Base-by-base conservation (phyloP, 179 eudicot genomes). In the Silene noctiflora region DNA sequence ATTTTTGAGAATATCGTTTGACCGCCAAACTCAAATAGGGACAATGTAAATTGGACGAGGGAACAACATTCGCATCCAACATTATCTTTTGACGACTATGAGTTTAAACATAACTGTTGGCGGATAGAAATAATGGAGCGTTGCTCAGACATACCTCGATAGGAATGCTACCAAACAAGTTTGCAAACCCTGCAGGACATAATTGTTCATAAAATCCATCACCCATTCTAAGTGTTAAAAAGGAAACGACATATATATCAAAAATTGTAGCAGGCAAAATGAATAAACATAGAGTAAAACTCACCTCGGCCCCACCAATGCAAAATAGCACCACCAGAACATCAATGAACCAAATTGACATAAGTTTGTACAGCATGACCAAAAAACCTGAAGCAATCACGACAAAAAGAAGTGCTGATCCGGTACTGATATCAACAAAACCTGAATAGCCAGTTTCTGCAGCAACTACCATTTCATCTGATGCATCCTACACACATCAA, bases 241-340 rank as follows among this genome's bases (percentile, higher is more conserved):
- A 29, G 7, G 17, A 22, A 68, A 21, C 51, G 44, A 17, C 51
- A 39, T 24, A 8, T 24, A 4, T 4, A n/a, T 8, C 12, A 69
- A 46, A 21, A n/a, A 68, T 39, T 19, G 20, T 69, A 21, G 58
- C 33, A 22, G 33, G 21, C 16, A 70, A 70, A 21, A 48, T 48
- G 21, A 17, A 29, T 9, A 71, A 71, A 17, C 42, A 12, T 21
- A 24, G 73, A 46, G 6, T 46, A 58, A 65, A 61, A 68, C 88
- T 67, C 79, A 95, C 99, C 98, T 95, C 99, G 25, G 86, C 89
- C 44, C 99, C 99, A 73, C 98, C 99, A 68, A 95, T 90, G 86
- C 91, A 86, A 75, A 95, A 95, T 63, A 95, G 88, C 77, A 89
- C 98, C 83, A 95, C 95, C 75, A 95, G 87, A 81, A 95, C 81